A percentile compares a stretch with the other conserved stretches of the same genome.
Evolutionary conservation across 202 grass and related monocot species (phyloP).

Genomic region (Schoenoplectus tabernaemontani): DNA sequence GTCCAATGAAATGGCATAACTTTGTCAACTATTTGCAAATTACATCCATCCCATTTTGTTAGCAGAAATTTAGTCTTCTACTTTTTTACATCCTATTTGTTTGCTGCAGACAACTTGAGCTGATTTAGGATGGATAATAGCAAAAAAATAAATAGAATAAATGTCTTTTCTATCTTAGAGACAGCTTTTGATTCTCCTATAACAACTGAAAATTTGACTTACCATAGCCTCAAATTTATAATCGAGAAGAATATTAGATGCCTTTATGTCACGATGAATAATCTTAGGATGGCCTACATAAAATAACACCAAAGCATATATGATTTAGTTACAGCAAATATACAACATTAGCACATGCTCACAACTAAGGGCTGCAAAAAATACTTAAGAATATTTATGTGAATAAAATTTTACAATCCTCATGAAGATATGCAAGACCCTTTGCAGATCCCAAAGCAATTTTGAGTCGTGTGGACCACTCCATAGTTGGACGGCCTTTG

Average conservation of each 20-base stretch:
- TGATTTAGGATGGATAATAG: background rate
- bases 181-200: background rate
- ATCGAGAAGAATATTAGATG: slow-evolving; percentile 96
- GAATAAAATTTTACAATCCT: slow-evolving; percentile 66
- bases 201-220: slow-evolving; percentile 14
- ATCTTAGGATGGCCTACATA: slow-evolving; percentile 88
- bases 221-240: slow-evolving; percentile 86
- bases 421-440: slow-evolving; percentile 92
- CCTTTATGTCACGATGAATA: slow-evolving; percentile 96
- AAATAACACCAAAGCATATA: slow-evolving; percentile 9
- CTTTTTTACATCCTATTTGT: background rate
- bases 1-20: background rate
- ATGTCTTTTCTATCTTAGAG: background rate
- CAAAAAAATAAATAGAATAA: background rate
- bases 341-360: background rate
- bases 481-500: slow-evolving; percentile 50
- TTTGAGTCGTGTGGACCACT: slow-evolving; percentile 66
- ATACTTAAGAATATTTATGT: background rate
- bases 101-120: background rate
- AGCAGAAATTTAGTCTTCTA: background rate
- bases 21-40: background rate
- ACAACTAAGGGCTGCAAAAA: background rate
- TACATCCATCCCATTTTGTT: background rate
- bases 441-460: slow-evolving; percentile 86
- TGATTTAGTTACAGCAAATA: background rate